Evolutionary conservation across 2,329 filamentous ascomycete genomes (phyloP), one percentile per base, ranked within the genome.

Genomic region (Fonsecaea erecta): DNA sequence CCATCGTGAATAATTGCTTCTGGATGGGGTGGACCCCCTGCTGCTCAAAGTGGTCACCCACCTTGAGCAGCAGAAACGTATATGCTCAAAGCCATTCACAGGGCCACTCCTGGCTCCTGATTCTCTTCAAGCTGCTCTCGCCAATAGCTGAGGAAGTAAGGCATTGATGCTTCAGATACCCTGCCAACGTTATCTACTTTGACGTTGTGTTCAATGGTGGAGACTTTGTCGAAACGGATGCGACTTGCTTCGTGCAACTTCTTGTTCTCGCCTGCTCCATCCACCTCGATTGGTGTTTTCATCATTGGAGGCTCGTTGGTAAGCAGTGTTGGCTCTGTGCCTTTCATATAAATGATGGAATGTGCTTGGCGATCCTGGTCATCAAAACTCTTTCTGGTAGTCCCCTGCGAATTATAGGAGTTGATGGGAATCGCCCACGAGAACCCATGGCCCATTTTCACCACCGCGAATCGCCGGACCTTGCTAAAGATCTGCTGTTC

Each of bases 121-220:
- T 21, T 14, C 26, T 11, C 32, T 8, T 4, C n/a, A 8, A 46
- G 21, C 21, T 66, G 34, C 2, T 53, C 34, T 51, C 37, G 28
- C 57, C 61, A 70, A 61, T 74, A 74, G 1, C 34, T 53, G 2
- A 26, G 16, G 37, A 76, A 73, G 21, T 52, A 68, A 1, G 65
- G 30, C 62, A 77, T 71, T 6, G 76, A 75, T 2, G 58, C n/a
- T 1, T 60, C 16, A 4, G 68, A 70, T 2, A 82, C 73, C 11
- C 63, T 66, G 0, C 80, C 80, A 4, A 81, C 68, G 0, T 78
- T 73, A 21, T 77, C 76, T 1, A 79, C 77, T 58, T 77, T 80
- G 40, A 79, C 71, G 59, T 81, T 80, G 60, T 80, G 76, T 60
- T 82, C 76, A 12, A 81, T 75, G 0, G 76, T 78, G 67, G 79